Conservation (phyloP, 306 rosid species). For the Quercus glauca region DNA sequence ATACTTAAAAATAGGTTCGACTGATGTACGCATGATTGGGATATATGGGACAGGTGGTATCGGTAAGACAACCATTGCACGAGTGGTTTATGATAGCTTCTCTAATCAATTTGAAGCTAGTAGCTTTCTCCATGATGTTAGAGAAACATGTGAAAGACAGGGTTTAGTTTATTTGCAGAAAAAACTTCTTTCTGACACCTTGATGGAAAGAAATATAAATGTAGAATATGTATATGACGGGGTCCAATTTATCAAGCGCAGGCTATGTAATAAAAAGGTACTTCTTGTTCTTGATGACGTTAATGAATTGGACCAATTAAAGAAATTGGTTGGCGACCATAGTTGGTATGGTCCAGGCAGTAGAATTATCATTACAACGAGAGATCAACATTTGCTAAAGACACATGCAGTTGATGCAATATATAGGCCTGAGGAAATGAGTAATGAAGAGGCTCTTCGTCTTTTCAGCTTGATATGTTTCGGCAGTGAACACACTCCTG, state of each 20-base stretch:
- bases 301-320: conserved; percentile 10
- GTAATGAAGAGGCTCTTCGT: conserved; percentile 19
- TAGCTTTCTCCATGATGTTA: too few species aligned
- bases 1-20: too few species aligned
- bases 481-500: not conserved
- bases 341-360: conserved; percentile 28
- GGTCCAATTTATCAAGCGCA: not conserved
- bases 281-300: conserved; percentile 20
- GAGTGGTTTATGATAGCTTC: too few species aligned
- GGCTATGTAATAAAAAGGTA: not conserved
- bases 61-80: too few species aligned
- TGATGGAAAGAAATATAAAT: not conserved
- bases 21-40: too few species aligned
- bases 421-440: conserved; percentile 16
- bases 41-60: too few species aligned
- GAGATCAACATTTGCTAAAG: conserved; percentile 16
- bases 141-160: too few species aligned
- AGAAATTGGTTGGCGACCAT: conserved; percentile 11
- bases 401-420: not conserved
- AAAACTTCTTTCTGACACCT: too few species aligned
- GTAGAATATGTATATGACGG: rapidly evolving
- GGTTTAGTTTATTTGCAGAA: too few species aligned
- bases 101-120: too few species aligned
- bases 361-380: conserved; percentile 27
- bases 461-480: conserved; percentile 29